phyloP scores from a whole-genome alignment of 176 grass and related monocot species.

The Panicum miliaceum region DNA sequence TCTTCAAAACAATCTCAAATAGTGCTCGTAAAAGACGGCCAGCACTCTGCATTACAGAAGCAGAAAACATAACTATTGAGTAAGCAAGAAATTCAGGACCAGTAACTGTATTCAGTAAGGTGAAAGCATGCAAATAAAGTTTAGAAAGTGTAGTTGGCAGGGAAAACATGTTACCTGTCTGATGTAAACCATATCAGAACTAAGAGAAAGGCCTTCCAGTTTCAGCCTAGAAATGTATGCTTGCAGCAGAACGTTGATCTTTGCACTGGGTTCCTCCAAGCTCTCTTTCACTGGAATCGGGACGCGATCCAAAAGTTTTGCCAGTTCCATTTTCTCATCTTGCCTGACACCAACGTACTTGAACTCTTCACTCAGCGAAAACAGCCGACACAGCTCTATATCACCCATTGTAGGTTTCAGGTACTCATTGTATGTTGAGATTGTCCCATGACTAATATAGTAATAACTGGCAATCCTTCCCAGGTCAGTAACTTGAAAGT shows the following conservation, averaged over 20 bases:
- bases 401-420: conserved; percentile 97
- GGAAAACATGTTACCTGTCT: conserved; percentile 63
- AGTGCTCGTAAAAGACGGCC: conserved; percentile 75
- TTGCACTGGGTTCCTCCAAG: conserved; percentile 94
- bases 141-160: neutral
- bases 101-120: neutral
- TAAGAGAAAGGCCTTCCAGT: conserved; percentile 88
- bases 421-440: conserved; percentile 93
- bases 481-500: conserved; percentile 91
- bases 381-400: conserved; percentile 85
- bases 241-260: conserved; percentile 97
- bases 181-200: conserved; percentile 95
- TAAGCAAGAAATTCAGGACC: conserved; percentile 38
- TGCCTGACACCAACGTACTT: conserved; percentile 89
- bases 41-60: conserved; percentile 73
- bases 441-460: conserved; percentile 93
- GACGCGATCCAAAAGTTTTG: conserved; percentile 89
- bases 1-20: conserved; percentile 94
- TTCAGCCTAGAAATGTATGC: conserved; percentile 91
- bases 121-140: conserved; percentile 27
- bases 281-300: conserved; percentile 99
- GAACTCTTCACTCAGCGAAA: conserved; percentile 97
- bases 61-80: conserved; percentile 39
- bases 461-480: conserved; percentile 97
- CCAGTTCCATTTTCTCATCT: conserved; percentile 98